Evolutionary conservation across 805 yeast species (phyloP).

Genomic region (Starmera quercuum): DNA sequence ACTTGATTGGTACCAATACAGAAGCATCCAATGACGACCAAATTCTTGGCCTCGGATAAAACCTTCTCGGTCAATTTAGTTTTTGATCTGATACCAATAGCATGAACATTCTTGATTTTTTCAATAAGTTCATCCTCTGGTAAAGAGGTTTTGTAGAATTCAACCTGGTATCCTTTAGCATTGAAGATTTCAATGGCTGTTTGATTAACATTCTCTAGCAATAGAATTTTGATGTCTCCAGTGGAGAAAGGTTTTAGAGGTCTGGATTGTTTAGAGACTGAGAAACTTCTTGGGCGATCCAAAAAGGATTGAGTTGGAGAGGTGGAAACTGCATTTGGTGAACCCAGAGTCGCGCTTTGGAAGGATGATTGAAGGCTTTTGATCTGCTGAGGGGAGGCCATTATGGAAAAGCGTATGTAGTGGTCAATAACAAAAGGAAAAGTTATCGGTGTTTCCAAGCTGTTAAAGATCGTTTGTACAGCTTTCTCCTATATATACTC

Average conservation of each 20-base stretch:
- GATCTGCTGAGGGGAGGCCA: conserved; percentile 68
- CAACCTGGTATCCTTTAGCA: conserved; percentile 95
- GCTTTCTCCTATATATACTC: too few species aligned
- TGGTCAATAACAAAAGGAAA: neutral
- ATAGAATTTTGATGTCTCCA: conserved; percentile 86
- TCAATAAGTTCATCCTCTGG: conserved; percentile 92
- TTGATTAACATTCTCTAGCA: conserved; percentile 88
- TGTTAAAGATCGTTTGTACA: too few species aligned
- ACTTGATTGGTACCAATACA: conserved; percentile 99
- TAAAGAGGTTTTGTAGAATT: conserved; percentile 80
- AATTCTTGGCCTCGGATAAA: conserved; percentile 78
- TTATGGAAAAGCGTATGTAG: conserved; percentile 16
- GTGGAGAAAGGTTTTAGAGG: conserved; percentile 90
- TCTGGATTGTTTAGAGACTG: conserved; percentile 45
- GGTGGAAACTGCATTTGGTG: conserved; percentile 71
- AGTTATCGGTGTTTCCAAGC: too few species aligned
- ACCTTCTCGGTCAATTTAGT: conserved; percentile 79
- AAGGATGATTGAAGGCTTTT: conserved; percentile 44
- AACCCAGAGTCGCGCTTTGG: conserved; percentile 46
- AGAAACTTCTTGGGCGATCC: conserved; percentile 35
- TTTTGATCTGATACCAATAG: conserved; percentile 96
- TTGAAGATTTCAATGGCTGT: conserved; percentile 84
- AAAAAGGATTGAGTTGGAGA: conserved; percentile 73
- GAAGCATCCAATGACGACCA: conserved; percentile 92
- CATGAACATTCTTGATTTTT: conserved; percentile 89